Percentiles rank a stretch among this genome's conserved stretches.
Conservation (phyloP, 129 eudicot genomes). For the Flaveria sonorensis region DNA sequence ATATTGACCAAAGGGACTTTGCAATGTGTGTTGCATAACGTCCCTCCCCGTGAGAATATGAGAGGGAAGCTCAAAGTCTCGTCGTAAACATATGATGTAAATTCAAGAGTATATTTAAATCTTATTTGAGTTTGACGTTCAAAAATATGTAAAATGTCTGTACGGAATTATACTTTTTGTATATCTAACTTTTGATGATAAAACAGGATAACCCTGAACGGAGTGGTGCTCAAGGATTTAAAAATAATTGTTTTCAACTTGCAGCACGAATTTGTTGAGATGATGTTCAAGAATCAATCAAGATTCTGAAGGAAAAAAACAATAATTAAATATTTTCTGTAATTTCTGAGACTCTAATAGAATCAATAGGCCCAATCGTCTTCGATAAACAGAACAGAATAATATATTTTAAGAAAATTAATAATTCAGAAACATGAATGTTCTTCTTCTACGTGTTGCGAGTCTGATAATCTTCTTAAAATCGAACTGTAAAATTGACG, state of each 20-base stretch:
- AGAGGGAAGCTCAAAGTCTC: too few relatives aligned
- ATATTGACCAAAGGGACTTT: too few relatives aligned
- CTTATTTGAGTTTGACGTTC: too few relatives aligned
- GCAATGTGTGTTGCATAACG: too few relatives aligned
- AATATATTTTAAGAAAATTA: too few relatives aligned
- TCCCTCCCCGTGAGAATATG: too few relatives aligned
- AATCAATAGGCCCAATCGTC: background rate
- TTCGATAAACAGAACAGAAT: too few relatives aligned
- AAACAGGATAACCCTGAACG: background rate
- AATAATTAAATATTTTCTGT: background rate
- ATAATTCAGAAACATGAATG: too few relatives aligned
- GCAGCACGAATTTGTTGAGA: background rate
- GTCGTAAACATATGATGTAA: too few relatives aligned
- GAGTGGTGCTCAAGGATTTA: background rate
- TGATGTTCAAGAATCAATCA: slow-evolving; percentile 15
- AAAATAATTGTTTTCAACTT: background rate
- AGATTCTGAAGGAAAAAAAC: background rate
- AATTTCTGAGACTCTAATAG: background rate
- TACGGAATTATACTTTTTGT: background rate
- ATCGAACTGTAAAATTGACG: slow-evolving; percentile 13
- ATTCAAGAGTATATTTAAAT: too few relatives aligned
- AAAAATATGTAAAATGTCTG: background rate
- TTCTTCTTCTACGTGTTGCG: too few relatives aligned
- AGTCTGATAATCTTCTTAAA: background rate
- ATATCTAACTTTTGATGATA: background rate